Evolutionary conservation across 2,329 filamentous ascomycete species (phyloP).

Genomic region (Epichloe elymi): DNA sequence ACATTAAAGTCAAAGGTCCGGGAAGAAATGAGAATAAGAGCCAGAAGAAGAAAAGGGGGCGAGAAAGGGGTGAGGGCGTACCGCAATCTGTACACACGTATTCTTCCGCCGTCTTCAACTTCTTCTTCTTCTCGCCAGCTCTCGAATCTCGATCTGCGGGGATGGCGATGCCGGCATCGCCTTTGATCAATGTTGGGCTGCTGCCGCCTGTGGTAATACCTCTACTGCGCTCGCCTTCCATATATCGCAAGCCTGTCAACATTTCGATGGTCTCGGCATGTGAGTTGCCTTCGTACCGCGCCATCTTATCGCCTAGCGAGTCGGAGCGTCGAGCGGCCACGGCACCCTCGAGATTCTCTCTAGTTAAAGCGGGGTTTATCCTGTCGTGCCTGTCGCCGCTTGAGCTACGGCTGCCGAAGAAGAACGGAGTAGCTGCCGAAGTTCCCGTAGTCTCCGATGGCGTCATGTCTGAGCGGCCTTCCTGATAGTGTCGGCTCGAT

Average conservation of each 20-base stretch:
- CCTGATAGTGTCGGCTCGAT: slow-evolving; percentile 48
- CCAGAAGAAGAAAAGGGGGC: neutral
- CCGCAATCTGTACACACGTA: slow-evolving; percentile 95
- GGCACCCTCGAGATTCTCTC: slow-evolving; percentile 67
- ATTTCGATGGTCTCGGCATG: slow-evolving; percentile 86
- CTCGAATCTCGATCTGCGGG: slow-evolving; percentile 63
- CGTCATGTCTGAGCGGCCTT: slow-evolving; percentile 40
- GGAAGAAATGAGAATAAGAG: too few species aligned
- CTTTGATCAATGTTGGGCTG: slow-evolving; percentile 69
- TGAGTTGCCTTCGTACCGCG: slow-evolving; percentile 60
- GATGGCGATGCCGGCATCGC: slow-evolving; percentile 77
- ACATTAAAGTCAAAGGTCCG: too few species aligned
- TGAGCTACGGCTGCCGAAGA: slow-evolving; percentile 17
- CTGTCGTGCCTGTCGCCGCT: slow-evolving; percentile 34
- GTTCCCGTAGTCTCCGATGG: slow-evolving; percentile 31
- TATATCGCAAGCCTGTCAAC: slow-evolving; percentile 77
- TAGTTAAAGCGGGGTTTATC: slow-evolving; percentile 58
- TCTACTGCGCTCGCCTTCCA: slow-evolving; percentile 75
- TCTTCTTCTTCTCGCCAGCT: slow-evolving; percentile 71
- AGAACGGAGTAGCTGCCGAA: slow-evolving; percentile 18
- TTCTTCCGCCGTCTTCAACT: slow-evolving; percentile 70
- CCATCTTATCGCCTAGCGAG: slow-evolving; percentile 75
- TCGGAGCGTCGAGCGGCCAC: slow-evolving; percentile 54
- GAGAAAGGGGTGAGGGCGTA: slow-evolving; percentile 19
- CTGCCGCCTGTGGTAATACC: slow-evolving; percentile 79